Conservation (phyloP, 805 yeast species). For the Wickerhamiella alocasiicola region DNA sequence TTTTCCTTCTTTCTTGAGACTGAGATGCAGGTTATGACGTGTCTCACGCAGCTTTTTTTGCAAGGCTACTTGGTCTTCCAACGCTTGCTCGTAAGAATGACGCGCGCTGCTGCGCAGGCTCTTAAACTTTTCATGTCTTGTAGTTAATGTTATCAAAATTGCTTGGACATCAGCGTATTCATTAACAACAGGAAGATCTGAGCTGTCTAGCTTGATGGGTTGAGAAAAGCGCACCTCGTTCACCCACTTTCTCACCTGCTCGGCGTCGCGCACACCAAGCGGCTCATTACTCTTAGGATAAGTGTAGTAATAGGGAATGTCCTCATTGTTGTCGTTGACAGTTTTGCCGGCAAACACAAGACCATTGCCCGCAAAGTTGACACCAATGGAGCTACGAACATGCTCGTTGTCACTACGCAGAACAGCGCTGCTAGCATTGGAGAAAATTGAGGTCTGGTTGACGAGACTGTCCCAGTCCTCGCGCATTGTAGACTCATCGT, state of each 20-base stretch:
- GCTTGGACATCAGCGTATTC: slow-evolving; percentile 8
- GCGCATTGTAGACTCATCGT: slow-evolving; percentile 28
- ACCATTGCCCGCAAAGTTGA: slow-evolving; percentile 17
- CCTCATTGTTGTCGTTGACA: background rate
- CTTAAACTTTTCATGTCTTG: slow-evolving; percentile 3
- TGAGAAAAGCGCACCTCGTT: slow-evolving; percentile 7
- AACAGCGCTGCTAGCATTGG: slow-evolving; percentile 14
- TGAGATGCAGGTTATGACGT: slow-evolving; percentile 16
- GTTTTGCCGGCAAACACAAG: slow-evolving; percentile 10
- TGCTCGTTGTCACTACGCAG: slow-evolving; percentile 15
- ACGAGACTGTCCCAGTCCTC: slow-evolving; percentile 32
- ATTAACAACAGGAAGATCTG: slow-evolving; percentile 1
- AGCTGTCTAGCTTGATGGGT: background rate
- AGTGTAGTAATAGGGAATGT: background rate
- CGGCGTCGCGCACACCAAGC: slow-evolving; percentile 16
- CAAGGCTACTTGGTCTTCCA: slow-evolving; percentile 15
- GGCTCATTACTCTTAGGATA: slow-evolving; percentile 18
- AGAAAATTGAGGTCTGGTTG: slow-evolving; percentile 22
- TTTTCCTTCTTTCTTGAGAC: slow-evolving; percentile 13
- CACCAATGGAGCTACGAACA: slow-evolving; percentile 16
- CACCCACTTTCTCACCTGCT: slow-evolving; percentile 5
- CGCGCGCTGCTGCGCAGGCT: slow-evolving; percentile 7
- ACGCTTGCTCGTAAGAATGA: slow-evolving; percentile 3
- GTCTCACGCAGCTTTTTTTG: slow-evolving; percentile 16
- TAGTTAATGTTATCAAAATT: background rate